Conservation (phyloP, 1,284 basidiomycete species). For the Apiotrichum porosum region DNA sequence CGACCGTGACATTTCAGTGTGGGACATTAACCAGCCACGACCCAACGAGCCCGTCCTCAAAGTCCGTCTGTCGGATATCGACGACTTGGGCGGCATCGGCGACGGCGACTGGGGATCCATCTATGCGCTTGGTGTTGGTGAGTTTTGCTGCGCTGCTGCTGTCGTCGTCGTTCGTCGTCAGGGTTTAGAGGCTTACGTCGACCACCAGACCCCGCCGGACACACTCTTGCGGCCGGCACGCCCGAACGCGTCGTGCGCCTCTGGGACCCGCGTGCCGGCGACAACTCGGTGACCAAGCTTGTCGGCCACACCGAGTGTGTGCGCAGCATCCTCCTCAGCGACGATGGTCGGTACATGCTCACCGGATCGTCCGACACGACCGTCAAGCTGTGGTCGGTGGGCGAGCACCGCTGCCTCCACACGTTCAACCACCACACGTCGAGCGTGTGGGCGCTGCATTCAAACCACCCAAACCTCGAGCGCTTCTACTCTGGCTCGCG, state of each 20-base stretch:
- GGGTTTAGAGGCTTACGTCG: background rate
- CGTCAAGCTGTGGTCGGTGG: constrained; percentile 78
- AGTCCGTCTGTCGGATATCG: constrained; percentile 37
- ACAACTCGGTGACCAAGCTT: constrained; percentile 61
- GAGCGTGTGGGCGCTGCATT: constrained; percentile 90
- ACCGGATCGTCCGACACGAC: constrained; percentile 84
- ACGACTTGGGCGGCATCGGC: constrained; percentile 37
- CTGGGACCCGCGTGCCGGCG: constrained; percentile 79
- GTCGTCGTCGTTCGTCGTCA: background rate
- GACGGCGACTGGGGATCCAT: constrained; percentile 62
- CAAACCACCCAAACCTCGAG: constrained; percentile 79
- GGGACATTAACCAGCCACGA: constrained; percentile 67
- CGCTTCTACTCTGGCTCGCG: constrained; percentile 95
- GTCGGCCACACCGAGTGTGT: constrained; percentile 98
- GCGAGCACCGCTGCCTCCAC: constrained; percentile 81
- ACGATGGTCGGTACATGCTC: constrained; percentile 84
- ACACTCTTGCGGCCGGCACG: constrained; percentile 77
- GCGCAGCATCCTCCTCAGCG: constrained; percentile 76
- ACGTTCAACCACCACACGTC: constrained; percentile 95
- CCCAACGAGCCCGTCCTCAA: constrained; percentile 42
- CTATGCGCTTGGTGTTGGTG: constrained; percentile 65
- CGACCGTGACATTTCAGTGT: constrained; percentile 87
- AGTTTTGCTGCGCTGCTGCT: constrained; percentile 12
- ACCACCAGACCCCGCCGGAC: constrained; percentile 64
- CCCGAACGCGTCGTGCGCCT: constrained; percentile 84